Conservation (phyloP, 306 rosid genomes). For the Cucumis hystrix region DNA sequence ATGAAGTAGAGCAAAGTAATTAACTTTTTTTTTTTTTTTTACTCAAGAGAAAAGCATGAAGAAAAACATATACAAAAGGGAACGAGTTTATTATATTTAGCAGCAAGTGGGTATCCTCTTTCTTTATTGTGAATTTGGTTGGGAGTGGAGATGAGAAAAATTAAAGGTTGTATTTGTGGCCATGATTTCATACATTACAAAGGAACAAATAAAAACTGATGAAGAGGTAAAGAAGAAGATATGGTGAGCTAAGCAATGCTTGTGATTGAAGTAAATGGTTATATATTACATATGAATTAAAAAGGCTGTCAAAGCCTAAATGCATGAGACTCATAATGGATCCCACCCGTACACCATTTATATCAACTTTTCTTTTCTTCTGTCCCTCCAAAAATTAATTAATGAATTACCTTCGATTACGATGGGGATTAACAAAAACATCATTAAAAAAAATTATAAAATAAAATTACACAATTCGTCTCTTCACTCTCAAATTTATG, state of each 20-base stretch:
- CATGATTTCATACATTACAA: neutral
- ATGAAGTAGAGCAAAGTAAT: too few relatives aligned
- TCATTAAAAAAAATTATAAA: too few relatives aligned
- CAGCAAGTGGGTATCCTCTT: neutral
- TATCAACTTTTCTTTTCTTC: neutral
- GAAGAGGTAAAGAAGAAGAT: neutral
- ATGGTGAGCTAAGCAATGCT: neutral
- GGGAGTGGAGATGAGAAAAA: neutral
- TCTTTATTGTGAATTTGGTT: neutral
- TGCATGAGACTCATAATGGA: neutral
- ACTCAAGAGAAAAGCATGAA: too few relatives aligned
- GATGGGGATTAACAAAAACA: too few relatives aligned
- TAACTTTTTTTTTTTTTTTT: too few relatives aligned
- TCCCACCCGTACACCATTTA: neutral
- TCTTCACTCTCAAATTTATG: too few relatives aligned
- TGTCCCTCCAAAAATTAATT: too few relatives aligned
- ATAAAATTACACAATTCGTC: too few relatives aligned
- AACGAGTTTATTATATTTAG: neutral
- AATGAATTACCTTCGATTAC: too few relatives aligned
- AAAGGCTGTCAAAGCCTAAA: neutral
- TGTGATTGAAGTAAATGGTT: constrained; percentile 4
- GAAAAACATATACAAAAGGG: too few relatives aligned
- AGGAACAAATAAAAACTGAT: neutral
- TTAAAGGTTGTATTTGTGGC: neutral
- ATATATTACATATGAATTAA: neutral